Conservation (phyloP, 2,329 filamentous ascomycete genomes). For the Phaeophleospora eucalypticola region DNA sequence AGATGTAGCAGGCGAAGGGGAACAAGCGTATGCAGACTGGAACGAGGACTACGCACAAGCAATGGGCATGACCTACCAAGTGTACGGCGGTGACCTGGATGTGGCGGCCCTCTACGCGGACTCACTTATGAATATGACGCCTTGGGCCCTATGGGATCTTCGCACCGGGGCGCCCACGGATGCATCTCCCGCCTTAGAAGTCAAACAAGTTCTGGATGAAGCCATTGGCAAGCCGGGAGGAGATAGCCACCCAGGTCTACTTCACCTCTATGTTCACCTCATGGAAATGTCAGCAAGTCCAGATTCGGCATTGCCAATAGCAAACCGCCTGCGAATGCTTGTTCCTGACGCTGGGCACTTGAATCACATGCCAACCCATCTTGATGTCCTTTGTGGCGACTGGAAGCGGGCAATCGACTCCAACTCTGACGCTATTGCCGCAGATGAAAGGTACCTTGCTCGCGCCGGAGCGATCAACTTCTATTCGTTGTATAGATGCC, state of each 20-base stretch:
- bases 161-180: conserved; percentile 53
- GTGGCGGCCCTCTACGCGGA: conserved; percentile 62
- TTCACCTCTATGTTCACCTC: conserved; percentile 73
- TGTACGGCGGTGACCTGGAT: conserved; percentile 57
- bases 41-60: conserved; percentile 59
- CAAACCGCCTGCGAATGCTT: conserved; percentile 59
- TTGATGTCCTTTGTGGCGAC: conserved; percentile 69
- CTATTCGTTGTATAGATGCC: conserved; percentile 71
- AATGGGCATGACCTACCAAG: conserved; percentile 54
- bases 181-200: conserved; percentile 55
- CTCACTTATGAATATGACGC: conserved; percentile 61
- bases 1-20: conserved; percentile 40
- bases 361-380: conserved; percentile 72
- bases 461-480: conserved; percentile 62
- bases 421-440: conserved; percentile 62
- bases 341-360: conserved; percentile 68
- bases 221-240: conserved; percentile 51
- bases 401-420: conserved; percentile 63
- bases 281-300: conserved; percentile 71
- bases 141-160: conserved; percentile 63
- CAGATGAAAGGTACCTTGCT: conserved; percentile 63
- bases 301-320: conserved; percentile 58
- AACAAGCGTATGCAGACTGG: conserved; percentile 51
- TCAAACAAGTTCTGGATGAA: conserved; percentile 55
- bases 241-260: conserved; percentile 60